Conservation (phyloP, 768 basidiomycete genomes). For the Austroboletus eburneus region DNA sequence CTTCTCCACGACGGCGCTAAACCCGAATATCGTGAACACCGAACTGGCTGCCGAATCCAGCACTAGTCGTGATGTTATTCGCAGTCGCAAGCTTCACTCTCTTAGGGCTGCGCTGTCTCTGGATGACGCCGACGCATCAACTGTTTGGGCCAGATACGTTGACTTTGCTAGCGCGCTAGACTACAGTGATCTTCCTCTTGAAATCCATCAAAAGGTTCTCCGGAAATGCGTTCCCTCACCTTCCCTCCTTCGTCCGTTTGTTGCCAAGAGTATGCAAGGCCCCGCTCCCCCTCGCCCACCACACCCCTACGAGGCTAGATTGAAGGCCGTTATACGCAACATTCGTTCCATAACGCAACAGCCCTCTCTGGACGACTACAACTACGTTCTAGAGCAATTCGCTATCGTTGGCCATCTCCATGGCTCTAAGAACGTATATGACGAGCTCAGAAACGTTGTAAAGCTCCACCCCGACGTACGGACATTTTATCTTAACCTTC, state of each 20-base stretch:
- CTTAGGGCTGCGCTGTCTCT: constrained; percentile 30
- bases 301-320: constrained; percentile 62
- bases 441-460: constrained; percentile 44
- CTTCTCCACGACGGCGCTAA: constrained; percentile 9
- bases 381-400: constrained; percentile 71
- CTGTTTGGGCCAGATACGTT: constrained; percentile 64
- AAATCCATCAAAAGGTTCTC: constrained; percentile 66
- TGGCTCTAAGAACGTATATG: constrained; percentile 57
- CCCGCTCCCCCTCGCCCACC: constrained; percentile 35
- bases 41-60: constrained; percentile 3
- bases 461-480: constrained; percentile 47
- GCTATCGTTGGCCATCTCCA: constrained; percentile 68
- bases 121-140: constrained; percentile 36
- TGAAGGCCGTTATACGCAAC: constrained; percentile 64
- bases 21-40: constrained; percentile 3
- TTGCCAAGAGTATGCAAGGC: constrained; percentile 39
- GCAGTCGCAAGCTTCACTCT: constrained; percentile 25
- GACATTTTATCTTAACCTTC: constrained; percentile 63
- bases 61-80: constrained; percentile 6
- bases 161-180: constrained; percentile 50
- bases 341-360: constrained; percentile 50
- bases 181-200: constrained; percentile 50
- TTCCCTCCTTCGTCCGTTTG: constrained; percentile 40
- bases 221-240: constrained; percentile 57
- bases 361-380: constrained; percentile 59